Base-by-base conservation (phyloP, 1,139 yeast species). In the Pichia kudriavzevii region DNA sequence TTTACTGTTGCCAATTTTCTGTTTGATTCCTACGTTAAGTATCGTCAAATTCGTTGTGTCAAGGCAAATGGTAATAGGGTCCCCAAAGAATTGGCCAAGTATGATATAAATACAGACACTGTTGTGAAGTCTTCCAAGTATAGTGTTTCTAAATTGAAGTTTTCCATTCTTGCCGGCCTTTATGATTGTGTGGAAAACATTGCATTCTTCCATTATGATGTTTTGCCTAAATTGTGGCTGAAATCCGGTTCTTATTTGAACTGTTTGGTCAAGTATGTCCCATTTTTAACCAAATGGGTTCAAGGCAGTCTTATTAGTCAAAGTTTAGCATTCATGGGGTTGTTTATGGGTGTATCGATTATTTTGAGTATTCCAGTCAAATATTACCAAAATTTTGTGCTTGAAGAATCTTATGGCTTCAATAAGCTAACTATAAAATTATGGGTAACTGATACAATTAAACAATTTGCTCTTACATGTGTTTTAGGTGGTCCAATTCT, bases 341-440 rank as follows among this genome's bases (percentile, higher is more conserved):
- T 65, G 13, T 57, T 71, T 46, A 66, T 69, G 30, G 42, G 73
- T 21, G 38, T 75, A 27, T 63, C 78, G 10, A 64, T 76, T 7
- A 32, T 82, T 8, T 41, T 74, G 30, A 66, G 75, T 7, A 56
- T 81, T 42, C 98, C 98, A 3, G 55, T 75, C 26, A 66, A 77
- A 10, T 78, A 82, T 57, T 88, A 87, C 60, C 65, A 72, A 38
- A 80, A 81, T 49, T 91, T 91, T 63, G 91, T 87, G 11, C 67
- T 91, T 49, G 98, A 91, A 61, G 95, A 88, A 57, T 77, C 76
- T 58, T 88, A 69, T 52, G 98, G 98, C 0, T 91, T 91, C 66
- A 91, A 91, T 63, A 91, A 91, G 58, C 69, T 75, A 49, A 91
- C 96, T 1, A 44, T 69, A 13, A 61, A 66, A 33, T 63, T 85